Evolutionary conservation across 495 filamentous ascomycete genomes (phyloP), one percentile per base, ranked within the genome.

Genomic region (Thozetella sp.): DNA sequence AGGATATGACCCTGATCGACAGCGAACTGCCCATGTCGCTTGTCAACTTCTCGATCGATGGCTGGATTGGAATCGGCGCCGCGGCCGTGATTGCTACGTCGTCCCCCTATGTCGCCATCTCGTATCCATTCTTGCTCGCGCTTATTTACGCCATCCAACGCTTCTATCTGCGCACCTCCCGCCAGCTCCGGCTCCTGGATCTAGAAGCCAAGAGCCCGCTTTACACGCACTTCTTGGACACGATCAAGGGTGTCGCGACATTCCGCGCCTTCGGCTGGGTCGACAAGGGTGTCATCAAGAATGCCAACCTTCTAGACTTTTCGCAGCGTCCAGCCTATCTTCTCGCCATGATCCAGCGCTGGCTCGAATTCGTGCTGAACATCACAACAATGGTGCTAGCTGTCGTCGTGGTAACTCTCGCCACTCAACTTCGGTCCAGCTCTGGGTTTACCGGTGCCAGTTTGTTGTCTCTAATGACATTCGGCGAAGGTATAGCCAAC

Each of bases 241-340:
- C 74, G 12, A 62, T 81, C 15, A 69, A 76, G 43, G 80, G 80
- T 1, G 67, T 83, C 3, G 72, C 70, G 0, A 86, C 84, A 2
- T 64, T 89, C 3, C 76, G 86, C 10, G 82, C 85, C 15, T 86
- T 86, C 63, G 83, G 84, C 19, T 86, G 84, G 80, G 68, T 81
- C 57, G 63, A 65, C 15, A 3, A 48, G 4, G 43, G 43, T 19
- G 20, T 19, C 43, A 67, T 73, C 37, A 76, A 80, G 53, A 80
- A 80, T 46, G 62, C 67, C 22, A 60, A 65, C n/a, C 72, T 83
- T 6, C 63, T 89, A 11, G 83, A 87, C 63, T 65, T 66, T 17
- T 85, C 82, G 6, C 85, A 88, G 57, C 65, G 77, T 17, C 86
- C 86, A 6, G 83, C 81, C 59, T 89, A 88, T 62, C 76, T 87